Conservation (phyloP, 179 eudicot genomes). For the Camellia oleifera region DNA sequence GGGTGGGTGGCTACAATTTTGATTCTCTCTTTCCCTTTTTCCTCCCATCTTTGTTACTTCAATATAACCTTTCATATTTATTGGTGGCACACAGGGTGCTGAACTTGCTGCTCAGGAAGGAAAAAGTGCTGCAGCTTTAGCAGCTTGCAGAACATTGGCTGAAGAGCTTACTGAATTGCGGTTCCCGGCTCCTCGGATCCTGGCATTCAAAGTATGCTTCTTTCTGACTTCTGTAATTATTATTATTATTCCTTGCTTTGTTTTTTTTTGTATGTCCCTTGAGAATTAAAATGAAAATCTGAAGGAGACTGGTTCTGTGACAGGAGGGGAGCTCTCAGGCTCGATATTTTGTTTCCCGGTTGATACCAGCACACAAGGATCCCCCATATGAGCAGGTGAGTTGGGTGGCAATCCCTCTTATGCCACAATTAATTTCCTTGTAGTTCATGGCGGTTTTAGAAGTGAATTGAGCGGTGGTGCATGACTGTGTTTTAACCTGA, state of each 20-base stretch:
- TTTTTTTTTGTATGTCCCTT: background rate
- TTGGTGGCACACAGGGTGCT: conserved; percentile 58
- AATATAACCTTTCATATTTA: background rate
- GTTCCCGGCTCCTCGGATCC: conserved; percentile 96
- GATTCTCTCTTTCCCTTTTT: conserved; percentile 4
- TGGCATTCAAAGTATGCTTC: conserved; percentile 77
- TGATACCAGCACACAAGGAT: conserved; percentile 96
- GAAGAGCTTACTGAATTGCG: conserved; percentile 94
- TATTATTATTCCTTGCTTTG: background rate
- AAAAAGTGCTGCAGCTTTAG: conserved; percentile 92
- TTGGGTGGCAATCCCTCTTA: background rate
- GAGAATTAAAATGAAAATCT: background rate
- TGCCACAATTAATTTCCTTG: background rate
- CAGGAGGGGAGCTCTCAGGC: conserved; percentile 99
- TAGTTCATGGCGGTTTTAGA: background rate
- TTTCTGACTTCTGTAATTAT: conserved; percentile 3
- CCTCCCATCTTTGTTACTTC: background rate
- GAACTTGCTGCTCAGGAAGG: conserved; percentile 86
- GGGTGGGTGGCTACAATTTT: background rate
- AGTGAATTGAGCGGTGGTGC: background rate
- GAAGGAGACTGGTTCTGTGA: conserved; percentile 15
- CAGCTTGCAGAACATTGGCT: conserved; percentile 96
- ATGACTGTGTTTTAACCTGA: background rate
- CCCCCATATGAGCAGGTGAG: conserved; percentile 94
- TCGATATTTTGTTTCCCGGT: conserved; percentile 83